phyloP scores from a whole-genome alignment of 257 asterid species.

The Haberlea rhodopensis region DNA sequence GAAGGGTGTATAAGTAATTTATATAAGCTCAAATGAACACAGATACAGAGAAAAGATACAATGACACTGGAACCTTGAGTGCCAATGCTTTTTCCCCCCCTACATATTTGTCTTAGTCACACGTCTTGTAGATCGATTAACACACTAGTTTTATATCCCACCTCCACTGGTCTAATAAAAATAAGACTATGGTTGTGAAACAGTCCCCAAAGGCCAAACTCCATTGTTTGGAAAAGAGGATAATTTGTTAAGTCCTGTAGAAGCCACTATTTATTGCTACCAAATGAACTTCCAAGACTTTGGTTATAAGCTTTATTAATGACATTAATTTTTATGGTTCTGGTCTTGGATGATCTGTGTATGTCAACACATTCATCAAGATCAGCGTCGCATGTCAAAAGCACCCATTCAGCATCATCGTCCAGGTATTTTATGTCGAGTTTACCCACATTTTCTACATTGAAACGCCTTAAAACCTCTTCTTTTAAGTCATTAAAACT shows the following conservation, averaged over 20 bases:
- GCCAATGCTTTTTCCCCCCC: background rate
- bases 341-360: conserved; percentile 51
- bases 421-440: conserved; percentile 66
- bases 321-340: conserved; percentile 54
- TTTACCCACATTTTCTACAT: conserved; percentile 41
- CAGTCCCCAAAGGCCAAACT: background rate
- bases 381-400: conserved; percentile 79
- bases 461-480: conserved; percentile 64
- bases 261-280: conserved; percentile 39
- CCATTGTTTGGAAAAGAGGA: background rate
- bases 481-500: conserved; percentile 46
- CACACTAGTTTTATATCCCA: background rate
- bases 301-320: conserved; percentile 38
- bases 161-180: background rate
- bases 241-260: background rate
- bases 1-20: too few species aligned
- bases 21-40: background rate
- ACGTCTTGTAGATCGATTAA: background rate
- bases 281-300: conserved; percentile 58
- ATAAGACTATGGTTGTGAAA: background rate
- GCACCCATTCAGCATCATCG: conserved; percentile 81
- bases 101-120: background rate
- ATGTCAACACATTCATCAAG: conserved; percentile 77
- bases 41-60: background rate
- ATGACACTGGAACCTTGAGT: background rate